Evolutionary conservation across 2,329 filamentous ascomycete species (phyloP).

Genomic region (Neopestalotiopsis rosae): DNA sequence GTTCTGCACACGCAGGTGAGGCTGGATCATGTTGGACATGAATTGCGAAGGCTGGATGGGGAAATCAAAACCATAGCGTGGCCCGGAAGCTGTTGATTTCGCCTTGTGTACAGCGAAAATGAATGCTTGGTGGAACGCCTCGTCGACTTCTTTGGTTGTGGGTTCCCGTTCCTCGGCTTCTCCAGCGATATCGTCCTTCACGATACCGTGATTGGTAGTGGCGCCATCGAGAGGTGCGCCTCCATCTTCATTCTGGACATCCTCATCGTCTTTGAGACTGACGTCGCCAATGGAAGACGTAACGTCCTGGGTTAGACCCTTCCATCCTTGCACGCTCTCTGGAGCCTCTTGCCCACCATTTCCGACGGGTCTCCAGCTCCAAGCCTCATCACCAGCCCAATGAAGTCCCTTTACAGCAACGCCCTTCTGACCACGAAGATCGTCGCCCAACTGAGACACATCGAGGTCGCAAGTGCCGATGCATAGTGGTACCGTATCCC

Average conservation of each 20-base stretch:
- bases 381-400: slow-evolving; percentile 74
- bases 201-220: slow-evolving; percentile 1
- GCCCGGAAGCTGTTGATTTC: slow-evolving; percentile 57
- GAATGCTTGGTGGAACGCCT: slow-evolving; percentile 68
- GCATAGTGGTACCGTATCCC: slow-evolving; percentile 65
- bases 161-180: slow-evolving; percentile 56
- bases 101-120: slow-evolving; percentile 66
- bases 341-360: slow-evolving; percentile 59
- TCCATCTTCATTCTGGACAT: slow-evolving; percentile 34
- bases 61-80: slow-evolving; percentile 61
- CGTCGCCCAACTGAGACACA: slow-evolving; percentile 25
- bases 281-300: slow-evolving; percentile 25
- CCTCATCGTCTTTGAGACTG: slow-evolving; percentile 31
- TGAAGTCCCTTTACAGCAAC: slow-evolving; percentile 70
- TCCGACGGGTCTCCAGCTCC: slow-evolving; percentile 63
- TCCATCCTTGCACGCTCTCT: slow-evolving; percentile 57
- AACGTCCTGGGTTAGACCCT: slow-evolving; percentile 11
- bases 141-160: slow-evolving; percentile 69
- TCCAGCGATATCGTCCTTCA: slow-evolving; percentile 39
- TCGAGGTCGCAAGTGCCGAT: slow-evolving; percentile 60
- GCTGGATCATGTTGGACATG: slow-evolving; percentile 69
- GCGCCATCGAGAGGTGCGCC: slow-evolving; percentile 6
- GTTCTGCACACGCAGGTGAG: slow-evolving; percentile 65
- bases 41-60: slow-evolving; percentile 68
- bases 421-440: slow-evolving; percentile 50